Conservation (phyloP, 352 stramenopile genomes). For the Globisporangium apiculatum region DNA sequence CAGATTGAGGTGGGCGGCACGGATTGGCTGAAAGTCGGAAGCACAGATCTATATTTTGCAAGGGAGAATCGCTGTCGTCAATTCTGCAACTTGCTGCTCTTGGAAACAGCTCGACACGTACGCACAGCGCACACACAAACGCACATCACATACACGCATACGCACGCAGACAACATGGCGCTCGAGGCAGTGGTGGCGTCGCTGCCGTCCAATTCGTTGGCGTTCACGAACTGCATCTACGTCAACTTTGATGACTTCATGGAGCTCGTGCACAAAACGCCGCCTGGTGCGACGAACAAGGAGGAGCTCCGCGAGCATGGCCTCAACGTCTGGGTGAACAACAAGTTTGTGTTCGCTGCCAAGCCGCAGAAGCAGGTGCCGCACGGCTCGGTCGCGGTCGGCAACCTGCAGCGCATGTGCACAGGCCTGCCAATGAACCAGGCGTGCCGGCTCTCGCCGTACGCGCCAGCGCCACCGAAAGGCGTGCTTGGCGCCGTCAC, state of each 20-base stretch:
- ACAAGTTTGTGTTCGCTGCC: constrained; percentile 75
- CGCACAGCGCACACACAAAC: neutral
- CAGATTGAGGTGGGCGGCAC: neutral
- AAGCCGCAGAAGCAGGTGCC: constrained; percentile 68
- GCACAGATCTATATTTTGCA: constrained; percentile 4
- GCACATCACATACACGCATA: neutral
- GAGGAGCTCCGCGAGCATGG: constrained; percentile 66
- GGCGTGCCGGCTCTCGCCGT: constrained; percentile 52
- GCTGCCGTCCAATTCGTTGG: constrained; percentile 69
- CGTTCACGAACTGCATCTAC: constrained; percentile 83
- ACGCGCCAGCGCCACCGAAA: constrained; percentile 38
- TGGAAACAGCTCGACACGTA: constrained; percentile 1
- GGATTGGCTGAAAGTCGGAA: constrained; percentile 5
- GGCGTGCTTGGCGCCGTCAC: constrained; percentile 60
- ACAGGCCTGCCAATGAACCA: constrained; percentile 59
- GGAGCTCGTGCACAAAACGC: constrained; percentile 52
- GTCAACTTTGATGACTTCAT: constrained; percentile 72
- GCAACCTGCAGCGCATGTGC: constrained; percentile 76
- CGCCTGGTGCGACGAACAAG: constrained; percentile 50
- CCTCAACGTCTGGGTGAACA: constrained; percentile 78
- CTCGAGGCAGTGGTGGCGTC: constrained; percentile 55
- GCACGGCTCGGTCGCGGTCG: constrained; percentile 52
- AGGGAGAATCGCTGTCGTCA: neutral
- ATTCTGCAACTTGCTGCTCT: too few relatives aligned
- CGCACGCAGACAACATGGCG: constrained; percentile 24